Base-by-base conservation (phyloP, 768 basidiomycete genomes). In the Chalciporus pseudorubinellus region DNA sequence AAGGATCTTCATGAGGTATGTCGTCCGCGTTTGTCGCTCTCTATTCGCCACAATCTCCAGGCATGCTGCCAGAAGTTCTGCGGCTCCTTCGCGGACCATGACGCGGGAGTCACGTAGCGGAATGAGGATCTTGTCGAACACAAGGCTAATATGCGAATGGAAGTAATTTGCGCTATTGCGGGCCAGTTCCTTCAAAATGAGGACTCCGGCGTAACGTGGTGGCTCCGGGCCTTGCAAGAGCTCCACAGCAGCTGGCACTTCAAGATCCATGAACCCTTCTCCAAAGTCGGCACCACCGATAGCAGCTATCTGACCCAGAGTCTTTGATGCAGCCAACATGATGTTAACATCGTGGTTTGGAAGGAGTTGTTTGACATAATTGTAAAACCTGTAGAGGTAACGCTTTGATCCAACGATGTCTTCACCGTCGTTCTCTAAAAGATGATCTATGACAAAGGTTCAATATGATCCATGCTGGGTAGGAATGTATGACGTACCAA, bases 241-340 rank as follows among this genome's bases (percentile, higher is more conserved):
- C 57, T 85, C 87, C 26, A 94, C 85, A 6, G 92, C 89, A 13
- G 82, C 83, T 40, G 85, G 89, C 7, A 95, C 89, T 64, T 97
- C 92, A 53, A 80, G 86, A 57, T 92, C 87, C 81, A 95, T 92
- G 62, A 95, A 93, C 4, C 83, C 77, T 62, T 95, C 92, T 53
- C 90, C 91, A 61, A 95, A 89, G 21, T 85, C 84, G 0, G 82
- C 79, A 3, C 90, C 91, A 19, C 90, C 90, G 22, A 91, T 85
- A 51, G 85, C 80, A 28, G 89, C 89, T 63, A 95, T 95, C 61
- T 84, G 80, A 0, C 93, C 93, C 24, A 94, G 79, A 0, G 91
- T 92, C 67, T 93, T 90, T n/a, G 94, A 92, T 1, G 93, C 92
- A 9, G 88, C 83, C 31, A 94, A 79, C 94, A 98, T 98, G 64